Conservation (phyloP, 768 basidiomycete species). For the Favolaschia claudopus region DNA sequence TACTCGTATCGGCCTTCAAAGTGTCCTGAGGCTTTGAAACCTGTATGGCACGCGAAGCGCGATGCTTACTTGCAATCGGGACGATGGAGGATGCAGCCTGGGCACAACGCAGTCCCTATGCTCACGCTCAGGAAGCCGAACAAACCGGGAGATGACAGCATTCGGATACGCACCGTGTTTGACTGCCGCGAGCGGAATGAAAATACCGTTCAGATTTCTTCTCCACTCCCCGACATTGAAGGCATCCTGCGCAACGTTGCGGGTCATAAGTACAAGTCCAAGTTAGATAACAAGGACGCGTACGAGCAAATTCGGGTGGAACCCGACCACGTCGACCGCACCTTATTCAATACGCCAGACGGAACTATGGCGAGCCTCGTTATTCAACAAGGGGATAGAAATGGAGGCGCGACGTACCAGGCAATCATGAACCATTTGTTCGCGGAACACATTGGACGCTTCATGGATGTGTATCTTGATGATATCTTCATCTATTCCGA, state of each 20-base stretch:
- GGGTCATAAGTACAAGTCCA: slow-evolving; percentile 26
- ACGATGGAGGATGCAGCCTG: slow-evolving; percentile 30
- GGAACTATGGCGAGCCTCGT: slow-evolving; percentile 51
- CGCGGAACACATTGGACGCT: slow-evolving; percentile 38
- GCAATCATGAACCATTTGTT: slow-evolving; percentile 50
- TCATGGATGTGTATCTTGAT: slow-evolving; percentile 41
- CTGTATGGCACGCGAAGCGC: slow-evolving; percentile 20
- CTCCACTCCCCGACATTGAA: slow-evolving; percentile 15
- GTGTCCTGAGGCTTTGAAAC: slow-evolving; percentile 34
- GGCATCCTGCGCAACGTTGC: slow-evolving; percentile 22
- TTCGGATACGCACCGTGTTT: slow-evolving; percentile 26
- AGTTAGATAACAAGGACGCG: slow-evolving; percentile 43
- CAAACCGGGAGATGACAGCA: background rate
- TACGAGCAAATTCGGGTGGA: slow-evolving; percentile 50
- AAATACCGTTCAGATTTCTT: slow-evolving; percentile 11
- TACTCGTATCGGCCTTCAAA: slow-evolving; percentile 31
- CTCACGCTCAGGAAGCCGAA: slow-evolving; percentile 28
- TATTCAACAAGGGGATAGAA: slow-evolving; percentile 35
- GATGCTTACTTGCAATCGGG: slow-evolving; percentile 26
- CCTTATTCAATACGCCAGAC: slow-evolving; percentile 43
- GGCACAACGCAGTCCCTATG: slow-evolving; percentile 32
- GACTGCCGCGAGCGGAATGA: slow-evolving; percentile 32
- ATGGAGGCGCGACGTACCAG: slow-evolving; percentile 47
- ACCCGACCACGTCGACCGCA: slow-evolving; percentile 33
- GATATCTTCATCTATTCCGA: slow-evolving; percentile 52